Evolutionary conservation across 2,329 filamentous ascomycete genomes (phyloP), one percentile per base, ranked within the genome.

Genomic region (Truncatella angustata): DNA sequence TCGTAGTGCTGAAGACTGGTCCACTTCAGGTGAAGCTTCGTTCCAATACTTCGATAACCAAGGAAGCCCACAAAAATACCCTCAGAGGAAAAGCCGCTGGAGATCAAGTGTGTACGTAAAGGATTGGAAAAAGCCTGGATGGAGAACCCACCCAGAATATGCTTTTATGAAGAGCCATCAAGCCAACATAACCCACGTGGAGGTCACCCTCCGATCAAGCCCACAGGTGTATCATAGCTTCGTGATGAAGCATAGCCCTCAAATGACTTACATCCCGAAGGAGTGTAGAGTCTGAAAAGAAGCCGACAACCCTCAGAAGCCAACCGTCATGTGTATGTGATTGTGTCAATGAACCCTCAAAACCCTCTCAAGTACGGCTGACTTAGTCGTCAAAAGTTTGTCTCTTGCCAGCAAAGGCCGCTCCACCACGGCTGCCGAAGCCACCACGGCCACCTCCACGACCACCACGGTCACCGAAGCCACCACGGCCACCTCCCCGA

Each of bases 331-430:
- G 18, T 40, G 37, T 44, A 16, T 44, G 40, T 70, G 70, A 70
- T 64, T 71, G 67, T 68, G 66, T 66, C 67, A 66, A 66, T 70
- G 68, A 72, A 70, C 73, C 75, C 75, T 76, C 73, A 64, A 66
- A 59, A 65, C 58, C 64, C 62, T 67, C 66, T 67, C 32, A 23
- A 46, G 66, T 73, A 76, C 69, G 64, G 66, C 68, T 59, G 46
- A 44, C 49, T 55, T 62, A 21, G 37, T 58, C 40, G 71, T 73
- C 75, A 54, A 75, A 75, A 58, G 84, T 88, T 68, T 84, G 85
- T 85, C 92, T 94, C 77, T 84, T 87, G 73, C 90, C 91, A 72
- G 84, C 77, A 78, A 88, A 90, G 67, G n/a, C n/a, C n/a, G n/a
- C n/a, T n/a, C 74, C 76, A 62, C 67, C 70, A 39, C 67, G 63